Base-by-base conservation (phyloP, 2,329 filamentous ascomycete species). In the Berkeleyomyces rouxiae region DNA sequence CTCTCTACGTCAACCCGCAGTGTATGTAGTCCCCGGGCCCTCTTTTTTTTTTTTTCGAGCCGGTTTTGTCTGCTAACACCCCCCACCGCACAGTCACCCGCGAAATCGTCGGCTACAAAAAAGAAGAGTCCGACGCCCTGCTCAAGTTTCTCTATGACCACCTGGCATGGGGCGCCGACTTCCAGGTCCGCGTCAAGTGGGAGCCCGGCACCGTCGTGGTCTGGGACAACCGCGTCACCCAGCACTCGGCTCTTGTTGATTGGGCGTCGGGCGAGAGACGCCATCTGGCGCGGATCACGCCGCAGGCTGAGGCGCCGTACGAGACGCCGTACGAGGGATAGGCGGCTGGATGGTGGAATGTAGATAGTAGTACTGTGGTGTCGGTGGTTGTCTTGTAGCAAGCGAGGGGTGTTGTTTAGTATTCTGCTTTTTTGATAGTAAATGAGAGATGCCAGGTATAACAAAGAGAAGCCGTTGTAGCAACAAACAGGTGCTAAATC, bases 221-320 rank as follows among this genome's bases (percentile, higher is more conserved):
- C 0, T 95, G 88, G 88, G 89, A 93, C 71, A 93, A 92, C 75
- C 79, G 88, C 40, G 82, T 91, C 0, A 90, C 87, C 7, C 80
- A 83, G 67, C 89, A 95, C 72, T 86, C 86, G 5, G 89, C 89
- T 1, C 75, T 92, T 46, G 76, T 92, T 3, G 89, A 95, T 71
- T 95, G 89, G 89, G 82, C 86, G 67, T 82, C 82, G 70, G 88
- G 88, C 2, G 83, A 88, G 72, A 78, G 90, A 64, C 79, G 90
- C 59, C 89, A 95, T 74, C 73, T 95, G 66, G 89, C 88, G 4
- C 80, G 90, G 51, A 86, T 95, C 69, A 92, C 88, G 3, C 88
- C 89, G 0, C 87, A 92, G 74, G 89, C 88, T 0, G 89, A 95
- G 76, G 73, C 76, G 65, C 88, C 88, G 0, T 65, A 57, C 23